These are phyloP conservation scores for Isoetes taiwanensis DNA, from an alignment of 75 land plant species.

Conservation along the genomic window DNA sequence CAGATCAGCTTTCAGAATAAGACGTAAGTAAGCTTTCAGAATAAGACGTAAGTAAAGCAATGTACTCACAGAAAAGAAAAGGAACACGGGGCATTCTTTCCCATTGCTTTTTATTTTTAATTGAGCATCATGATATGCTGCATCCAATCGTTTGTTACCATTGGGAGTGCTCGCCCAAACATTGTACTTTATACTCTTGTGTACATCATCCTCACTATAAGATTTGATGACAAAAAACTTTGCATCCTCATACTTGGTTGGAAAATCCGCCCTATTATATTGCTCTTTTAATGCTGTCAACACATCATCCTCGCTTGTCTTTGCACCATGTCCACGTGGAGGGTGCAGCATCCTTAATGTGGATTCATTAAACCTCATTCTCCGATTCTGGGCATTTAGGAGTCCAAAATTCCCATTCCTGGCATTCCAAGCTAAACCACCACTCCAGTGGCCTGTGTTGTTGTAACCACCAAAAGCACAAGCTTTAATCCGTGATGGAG, in stretches of 20 bases:
- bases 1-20: too few relatives aligned
- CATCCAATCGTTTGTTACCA: slow-evolving; percentile 52
- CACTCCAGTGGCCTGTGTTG: slow-evolving; percentile 46
- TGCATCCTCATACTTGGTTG: slow-evolving; percentile 37
- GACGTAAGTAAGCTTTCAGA: too few relatives aligned
- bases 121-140: slow-evolving; percentile 38
- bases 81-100: slow-evolving; percentile 37
- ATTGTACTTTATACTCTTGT: slow-evolving; percentile 54
- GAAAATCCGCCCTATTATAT: slow-evolving; percentile 39
- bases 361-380: slow-evolving; percentile 40
- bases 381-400: slow-evolving; percentile 66
- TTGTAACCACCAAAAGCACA: slow-evolving; percentile 33
- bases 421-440: slow-evolving; percentile 35
- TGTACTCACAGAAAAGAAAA: slow-evolving; percentile 41
- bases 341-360: slow-evolving; percentile 18
- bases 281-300: slow-evolving; percentile 34
- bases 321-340: too few relatives aligned
- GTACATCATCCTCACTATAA: slow-evolving; percentile 61
- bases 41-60: background rate
- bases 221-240: slow-evolving; percentile 49
- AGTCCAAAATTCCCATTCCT: slow-evolving; percentile 57
- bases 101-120: slow-evolving; percentile 20
- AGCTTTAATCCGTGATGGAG: too few relatives aligned
- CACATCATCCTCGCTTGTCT: slow-evolving; percentile 18
- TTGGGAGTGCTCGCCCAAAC: slow-evolving; percentile 64